Percentiles rank a stretch among this genome's conserved stretches.
These are phyloP conservation scores for Lagerstroemia speciosa DNA, from an alignment of 345 rosid genomes.

Conservation along the genomic window DNA sequence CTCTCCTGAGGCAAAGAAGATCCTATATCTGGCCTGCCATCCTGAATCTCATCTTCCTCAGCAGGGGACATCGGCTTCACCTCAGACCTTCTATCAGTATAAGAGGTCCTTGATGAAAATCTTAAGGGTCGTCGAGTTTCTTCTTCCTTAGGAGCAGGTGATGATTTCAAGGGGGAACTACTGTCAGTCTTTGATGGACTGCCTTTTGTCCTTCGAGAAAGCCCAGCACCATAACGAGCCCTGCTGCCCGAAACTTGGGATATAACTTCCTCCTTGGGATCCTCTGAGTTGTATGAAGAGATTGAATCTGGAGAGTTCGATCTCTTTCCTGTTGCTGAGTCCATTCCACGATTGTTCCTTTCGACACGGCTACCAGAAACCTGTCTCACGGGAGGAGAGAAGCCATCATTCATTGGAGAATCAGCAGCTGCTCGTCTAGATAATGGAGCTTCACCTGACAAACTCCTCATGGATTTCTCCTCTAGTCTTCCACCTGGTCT, in stretches of 20 bases:
- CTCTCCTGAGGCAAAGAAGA: conserved; percentile 1
- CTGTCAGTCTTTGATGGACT: conserved; percentile 8
- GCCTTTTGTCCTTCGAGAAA: conserved; percentile 54
- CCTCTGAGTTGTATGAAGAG: conserved; percentile 31
- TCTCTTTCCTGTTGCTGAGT: conserved; percentile 21
- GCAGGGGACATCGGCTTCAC: conserved; percentile 15
- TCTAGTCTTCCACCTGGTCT: conserved; percentile 17
- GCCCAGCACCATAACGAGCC: conserved; percentile 18
- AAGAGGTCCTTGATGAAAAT: background rate
- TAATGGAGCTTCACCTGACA: background rate
- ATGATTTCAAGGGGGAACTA: background rate
- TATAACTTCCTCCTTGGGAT: conserved; percentile 28
- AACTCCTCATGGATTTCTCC: conserved; percentile 2
- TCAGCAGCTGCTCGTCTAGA: background rate
- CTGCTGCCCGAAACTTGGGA: conserved; percentile 23
- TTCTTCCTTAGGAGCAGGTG: background rate
- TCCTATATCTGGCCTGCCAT: too few relatives aligned
- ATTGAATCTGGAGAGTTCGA: conserved; percentile 22
- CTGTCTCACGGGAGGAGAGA: conserved; percentile 17
- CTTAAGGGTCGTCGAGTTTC: background rate
- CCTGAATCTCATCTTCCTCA: conserved; percentile 6
- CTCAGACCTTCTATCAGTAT: conserved; percentile 18
- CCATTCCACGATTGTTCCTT: conserved; percentile 18
- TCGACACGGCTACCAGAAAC: conserved; percentile 19
- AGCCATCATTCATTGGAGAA: background rate